Evolutionary conservation across 345 rosid species (phyloP).

Genomic region (Bretschneidera sinensis): DNA sequence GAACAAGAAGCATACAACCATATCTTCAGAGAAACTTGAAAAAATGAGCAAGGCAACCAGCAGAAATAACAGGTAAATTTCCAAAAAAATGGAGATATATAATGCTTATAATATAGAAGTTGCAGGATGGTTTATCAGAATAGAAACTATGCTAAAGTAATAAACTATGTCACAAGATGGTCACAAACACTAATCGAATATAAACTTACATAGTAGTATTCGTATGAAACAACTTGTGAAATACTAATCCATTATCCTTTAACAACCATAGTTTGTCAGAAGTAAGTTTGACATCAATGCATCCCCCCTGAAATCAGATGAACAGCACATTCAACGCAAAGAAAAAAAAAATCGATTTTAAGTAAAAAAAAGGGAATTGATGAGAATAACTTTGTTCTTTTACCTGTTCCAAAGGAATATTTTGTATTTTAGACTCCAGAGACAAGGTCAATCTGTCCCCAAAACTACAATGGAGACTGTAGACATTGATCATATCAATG

Average conservation of each 20-base stretch:
- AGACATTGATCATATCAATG: slow-evolving; percentile 49
- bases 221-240: slow-evolving; percentile 33
- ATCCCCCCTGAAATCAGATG: slow-evolving; percentile 50
- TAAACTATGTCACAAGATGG: too few relatives aligned
- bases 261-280: slow-evolving; percentile 69
- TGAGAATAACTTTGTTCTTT: neutral
- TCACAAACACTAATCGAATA: too few relatives aligned
- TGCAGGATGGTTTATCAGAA: too few relatives aligned
- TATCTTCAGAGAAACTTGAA: neutral
- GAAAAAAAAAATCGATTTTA: slow-evolving; percentile 1
- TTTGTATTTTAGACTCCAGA: slow-evolving; percentile 45
- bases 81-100: too few relatives aligned
- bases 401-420: slow-evolving; percentile 69
- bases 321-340: slow-evolving; percentile 7
- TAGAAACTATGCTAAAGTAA: too few relatives aligned
- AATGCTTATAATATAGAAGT: too few relatives aligned
- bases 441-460: slow-evolving; percentile 44
- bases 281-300: slow-evolving; percentile 69
- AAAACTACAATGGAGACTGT: slow-evolving; percentile 36
- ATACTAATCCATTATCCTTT: slow-evolving; percentile 54
- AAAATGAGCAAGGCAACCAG: too few relatives aligned
- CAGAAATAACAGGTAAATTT: too few relatives aligned
- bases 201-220: slow-evolving; percentile 57
- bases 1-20: neutral
- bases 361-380: neutral